These are phyloP conservation scores for Aspergillus intermedius DNA, from an alignment of 2,329 filamentous ascomycete genomes.

Conservation along the genomic window DNA sequence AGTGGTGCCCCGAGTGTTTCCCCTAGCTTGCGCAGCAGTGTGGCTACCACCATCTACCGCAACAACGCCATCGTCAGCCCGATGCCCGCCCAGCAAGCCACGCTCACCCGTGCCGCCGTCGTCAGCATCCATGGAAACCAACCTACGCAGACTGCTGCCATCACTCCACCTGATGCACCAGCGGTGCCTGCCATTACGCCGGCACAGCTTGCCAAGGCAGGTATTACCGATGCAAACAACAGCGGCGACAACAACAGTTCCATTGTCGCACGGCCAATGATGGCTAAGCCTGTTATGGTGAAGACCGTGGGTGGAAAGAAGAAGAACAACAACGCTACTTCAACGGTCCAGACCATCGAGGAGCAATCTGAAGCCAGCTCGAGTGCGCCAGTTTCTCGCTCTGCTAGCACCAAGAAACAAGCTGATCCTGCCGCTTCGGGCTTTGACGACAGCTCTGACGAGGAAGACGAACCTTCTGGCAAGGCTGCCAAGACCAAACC, in stretches of 20 bases:
- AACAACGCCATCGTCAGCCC: slow-evolving; percentile 79
- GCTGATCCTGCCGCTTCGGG: slow-evolving; percentile 20
- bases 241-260: slow-evolving; percentile 22
- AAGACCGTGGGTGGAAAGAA: slow-evolving; percentile 27
- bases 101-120: slow-evolving; percentile 81
- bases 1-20: slow-evolving; percentile 46
- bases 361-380: slow-evolving; percentile 13
- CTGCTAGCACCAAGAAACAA: slow-evolving; percentile 11
- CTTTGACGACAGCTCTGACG: slow-evolving; percentile 28
- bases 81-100: slow-evolving; percentile 74
- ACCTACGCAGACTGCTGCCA: slow-evolving; percentile 38
- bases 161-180: slow-evolving; percentile 46
- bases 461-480: slow-evolving; percentile 19
- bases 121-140: slow-evolving; percentile 75
- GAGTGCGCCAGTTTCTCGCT: slow-evolving; percentile 9
- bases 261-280: slow-evolving; percentile 39
- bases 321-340: slow-evolving; percentile 20
- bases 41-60: slow-evolving; percentile 90
- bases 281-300: slow-evolving; percentile 41
- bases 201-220: slow-evolving; percentile 36
- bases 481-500: slow-evolving; percentile 15
- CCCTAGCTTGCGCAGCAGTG: slow-evolving; percentile 52
- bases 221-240: slow-evolving; percentile 19
- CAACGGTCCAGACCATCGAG: slow-evolving; percentile 13
- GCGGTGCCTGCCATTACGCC: slow-evolving; percentile 66